A percentile compares a stretch with the other conserved stretches of the same genome.
Conservation (phyloP, 2,329 filamentous ascomycete species). For the Stagonosporopsis vannaccii region DNA sequence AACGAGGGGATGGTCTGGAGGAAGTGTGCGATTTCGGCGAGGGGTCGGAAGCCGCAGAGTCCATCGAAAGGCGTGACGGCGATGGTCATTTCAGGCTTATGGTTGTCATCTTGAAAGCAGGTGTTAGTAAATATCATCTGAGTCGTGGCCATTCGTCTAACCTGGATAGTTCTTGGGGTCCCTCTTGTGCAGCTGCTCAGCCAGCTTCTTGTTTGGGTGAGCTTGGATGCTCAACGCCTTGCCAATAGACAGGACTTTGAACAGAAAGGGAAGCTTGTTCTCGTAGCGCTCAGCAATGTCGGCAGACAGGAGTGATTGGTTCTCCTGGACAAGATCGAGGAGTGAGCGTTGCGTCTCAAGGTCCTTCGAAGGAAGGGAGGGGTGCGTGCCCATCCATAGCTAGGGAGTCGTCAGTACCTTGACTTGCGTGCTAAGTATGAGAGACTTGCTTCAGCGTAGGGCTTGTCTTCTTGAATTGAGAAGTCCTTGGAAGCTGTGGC, state of each 20-base stretch:
- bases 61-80: conserved; percentile 96
- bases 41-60: conserved; percentile 90
- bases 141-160: conserved; percentile 31
- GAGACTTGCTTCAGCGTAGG: conserved; percentile 82
- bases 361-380: conserved; percentile 93
- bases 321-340: conserved; percentile 86
- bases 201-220: conserved; percentile 93
- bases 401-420: conserved; percentile 51
- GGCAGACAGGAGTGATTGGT: conserved; percentile 79
- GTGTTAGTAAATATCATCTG: conserved; percentile 15
- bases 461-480: conserved; percentile 81
- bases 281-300: conserved; percentile 78
- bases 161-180: conserved; percentile 92
- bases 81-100: conserved; percentile 99
- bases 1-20: conserved; percentile 68
- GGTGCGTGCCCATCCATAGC: conserved; percentile 99
- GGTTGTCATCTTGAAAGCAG: conserved; percentile 79
- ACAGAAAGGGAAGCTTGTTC: conserved; percentile 88
- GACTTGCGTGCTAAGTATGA: not conserved
- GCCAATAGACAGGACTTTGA: conserved; percentile 96
- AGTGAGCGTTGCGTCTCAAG: conserved; percentile 82
- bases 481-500: conserved; percentile 81
- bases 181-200: conserved; percentile 82
- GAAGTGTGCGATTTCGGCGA: conserved; percentile 87
- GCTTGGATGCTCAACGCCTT: conserved; percentile 98